These are phyloP conservation scores for Gossypium arboreum DNA, from an alignment of 345 rosid species.

Conservation along the genomic window DNA sequence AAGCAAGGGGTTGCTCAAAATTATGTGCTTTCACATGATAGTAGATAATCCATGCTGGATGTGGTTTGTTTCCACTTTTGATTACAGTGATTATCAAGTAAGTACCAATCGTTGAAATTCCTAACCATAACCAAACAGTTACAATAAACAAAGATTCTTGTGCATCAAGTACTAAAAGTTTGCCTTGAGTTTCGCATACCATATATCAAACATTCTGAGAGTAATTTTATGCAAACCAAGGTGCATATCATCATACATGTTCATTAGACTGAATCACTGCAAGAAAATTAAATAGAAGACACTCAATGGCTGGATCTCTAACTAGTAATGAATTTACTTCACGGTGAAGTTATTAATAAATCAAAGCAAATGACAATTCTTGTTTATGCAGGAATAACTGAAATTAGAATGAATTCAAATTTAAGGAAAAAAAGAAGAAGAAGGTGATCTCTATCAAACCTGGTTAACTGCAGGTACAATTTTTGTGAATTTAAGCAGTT, in stretches of 20 bases:
- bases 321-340: neutral
- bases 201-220: neutral
- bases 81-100: neutral
- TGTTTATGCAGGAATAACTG: slow-evolving; percentile 3
- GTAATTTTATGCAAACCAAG: neutral
- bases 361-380: neutral
- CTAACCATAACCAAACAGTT: neutral
- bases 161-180: neutral
- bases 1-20: neutral
- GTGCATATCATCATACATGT: neutral
- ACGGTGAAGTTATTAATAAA: neutral
- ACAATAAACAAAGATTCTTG: slow-evolving; percentile 1
- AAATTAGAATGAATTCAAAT: slow-evolving; percentile 2
- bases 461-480: slow-evolving; percentile 59
- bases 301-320: neutral
- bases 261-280: neutral
- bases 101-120: neutral
- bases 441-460: slow-evolving; percentile 26
- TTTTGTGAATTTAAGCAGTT: slow-evolving; percentile 53
- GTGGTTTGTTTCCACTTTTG: neutral
- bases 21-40: neutral
- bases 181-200: neutral
- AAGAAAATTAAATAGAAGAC: neutral
- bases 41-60: neutral
- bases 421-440: neutral